Base-by-base conservation (phyloP, 176 grass and related monocot genomes). In the Poa pratensis region DNA sequence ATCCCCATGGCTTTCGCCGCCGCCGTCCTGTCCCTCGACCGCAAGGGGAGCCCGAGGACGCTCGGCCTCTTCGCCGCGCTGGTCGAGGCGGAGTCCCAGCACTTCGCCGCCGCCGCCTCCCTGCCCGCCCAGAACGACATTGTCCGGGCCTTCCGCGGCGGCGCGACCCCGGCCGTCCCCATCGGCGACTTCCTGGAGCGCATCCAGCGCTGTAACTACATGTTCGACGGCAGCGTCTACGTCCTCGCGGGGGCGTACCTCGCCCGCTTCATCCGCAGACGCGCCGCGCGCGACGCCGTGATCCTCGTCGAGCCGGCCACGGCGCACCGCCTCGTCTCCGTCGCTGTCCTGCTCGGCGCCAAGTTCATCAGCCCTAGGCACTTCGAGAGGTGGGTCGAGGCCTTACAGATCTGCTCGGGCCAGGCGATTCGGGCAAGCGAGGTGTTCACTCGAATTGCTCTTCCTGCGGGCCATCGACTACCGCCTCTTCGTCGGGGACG, bases 231-330 rank as follows among this genome's bases (percentile, higher is more conserved):
- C 58, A 8, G 0, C 57, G 39, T 60, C 22, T 79, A 79, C 39
- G 3, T 79, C 77, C 57, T 79, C 1, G 57, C 37, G 15, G 77
- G 22, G 7, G 77, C 59, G 7, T 79, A 79, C 57, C 77, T 79
- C 37, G 40, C 23, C 7, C 58, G n/a, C 15, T 63, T 64, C 77
- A 15, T 79, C 8, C 77, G 23, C 23, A 79, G 39, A 39, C 77
- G 39, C 39, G 39, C 77, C 39, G 57, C 58, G 22, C 35, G 23
- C 2, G 16, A 63, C 23, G 39, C 58, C 1, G 58, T 37, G 15
- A 60, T 79, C 77, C 23, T 43, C 3, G 58, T 64, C 39, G 77
- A 79, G 77, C 57, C 58, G 23, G 35, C 15, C n/a, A 79, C 58
- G 2, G 77, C 39, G 22, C 77, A 79, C 39, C 77, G 58, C 48